Evolutionary conservation across 2,329 filamentous ascomycete genomes (phyloP).

Genomic region (Talaromyces sp.): DNA sequence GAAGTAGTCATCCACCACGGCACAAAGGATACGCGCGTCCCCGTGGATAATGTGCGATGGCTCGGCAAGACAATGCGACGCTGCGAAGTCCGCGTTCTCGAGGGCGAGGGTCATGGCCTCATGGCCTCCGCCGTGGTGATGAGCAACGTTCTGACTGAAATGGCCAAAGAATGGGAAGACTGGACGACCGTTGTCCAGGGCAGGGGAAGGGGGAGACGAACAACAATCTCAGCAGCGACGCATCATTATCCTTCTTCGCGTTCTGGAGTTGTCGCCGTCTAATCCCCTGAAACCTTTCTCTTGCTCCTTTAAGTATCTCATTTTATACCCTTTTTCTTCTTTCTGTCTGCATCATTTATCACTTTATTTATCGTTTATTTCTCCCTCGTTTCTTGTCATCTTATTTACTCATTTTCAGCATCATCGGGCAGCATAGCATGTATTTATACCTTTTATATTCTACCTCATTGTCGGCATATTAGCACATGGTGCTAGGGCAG

Average conservation of each 20-base stretch:
- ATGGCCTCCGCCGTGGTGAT: constrained; percentile 95
- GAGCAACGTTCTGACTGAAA: constrained; percentile 91
- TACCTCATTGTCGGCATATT: background rate
- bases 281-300: background rate
- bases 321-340: constrained; percentile 12
- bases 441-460: background rate
- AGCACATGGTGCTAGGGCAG: background rate
- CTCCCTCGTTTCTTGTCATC: constrained; percentile 26
- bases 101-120: constrained; percentile 88
- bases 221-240: constrained; percentile 25
- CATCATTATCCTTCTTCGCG: constrained; percentile 24
- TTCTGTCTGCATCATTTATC: background rate
- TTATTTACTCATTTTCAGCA: constrained; percentile 63
- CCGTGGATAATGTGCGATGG: constrained; percentile 93
- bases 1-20: constrained; percentile 94
- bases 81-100: constrained; percentile 86
- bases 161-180: constrained; percentile 89
- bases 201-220: constrained; percentile 32
- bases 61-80: constrained; percentile 88
- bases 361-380: background rate
- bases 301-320: background rate
- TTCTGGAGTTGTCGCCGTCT: constrained; percentile 24
- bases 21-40: constrained; percentile 83
- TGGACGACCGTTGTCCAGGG: constrained; percentile 64
- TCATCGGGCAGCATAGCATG: constrained; percentile 6